Base-by-base conservation (phyloP, 164 flowering plant genomes). In the Magnolia changhungtana region DNA sequence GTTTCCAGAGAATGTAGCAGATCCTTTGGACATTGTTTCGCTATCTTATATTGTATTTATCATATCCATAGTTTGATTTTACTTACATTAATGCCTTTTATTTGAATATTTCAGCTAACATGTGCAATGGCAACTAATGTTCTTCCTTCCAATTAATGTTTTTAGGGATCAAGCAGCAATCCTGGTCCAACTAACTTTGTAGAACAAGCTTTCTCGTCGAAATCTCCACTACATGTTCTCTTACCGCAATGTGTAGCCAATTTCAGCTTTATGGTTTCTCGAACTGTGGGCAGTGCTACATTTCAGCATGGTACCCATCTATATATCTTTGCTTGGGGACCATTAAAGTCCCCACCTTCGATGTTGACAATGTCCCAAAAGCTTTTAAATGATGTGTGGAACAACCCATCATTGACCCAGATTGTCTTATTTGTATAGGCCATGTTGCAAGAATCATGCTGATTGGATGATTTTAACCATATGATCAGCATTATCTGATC, bases 121-220 rank as follows among this genome's bases (percentile, higher is more conserved):
- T 50, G 4, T 45, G 20, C 13, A 20, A 19, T 27, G 16, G 8
- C 8, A 14, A 50, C 24, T 19, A n/a, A 24, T 20, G 7, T 37
- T 27, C 37, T n/a, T 18, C 14, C 19, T 59, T 16, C n/a, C 11
- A 29, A 10, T 58, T 11, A 11, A n/a, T 3, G 9, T 21, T 27
- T 73, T 58, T 63, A 73, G 75, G 75, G 75, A 24, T 61, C 75
- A 37, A 11, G 24, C 11, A 61, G 19, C 1, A 58, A 13, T 7
- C 75, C 75, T 63, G 67, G 67, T 11, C 45, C 16, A 37, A 73
- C 45, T 45, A 73, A 73, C 21, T 73, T 23, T 37, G 18, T 63
- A 16, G 75, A 73, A 63, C 51, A 37, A 14, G 75, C 75, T 59
- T 63, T 73, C 49, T 27, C 31, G 7, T 59, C 75, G 24, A 31